Base-by-base conservation (phyloP, 768 basidiomycete species). In the Cytidiella melzeri region DNA sequence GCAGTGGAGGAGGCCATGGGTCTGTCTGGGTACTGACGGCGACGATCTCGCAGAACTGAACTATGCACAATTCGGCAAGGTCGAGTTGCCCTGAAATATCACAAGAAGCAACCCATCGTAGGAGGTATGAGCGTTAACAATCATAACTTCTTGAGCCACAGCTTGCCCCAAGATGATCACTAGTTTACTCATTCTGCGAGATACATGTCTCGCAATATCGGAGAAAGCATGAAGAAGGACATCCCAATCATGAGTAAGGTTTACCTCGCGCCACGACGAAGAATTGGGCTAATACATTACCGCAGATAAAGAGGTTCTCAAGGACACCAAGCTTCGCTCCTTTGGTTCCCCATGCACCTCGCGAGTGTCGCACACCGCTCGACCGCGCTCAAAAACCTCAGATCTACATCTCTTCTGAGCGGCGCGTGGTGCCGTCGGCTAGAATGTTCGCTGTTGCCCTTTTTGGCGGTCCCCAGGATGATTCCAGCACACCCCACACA, bases 181-280 rank as follows among this genome's bases (percentile, higher is more conserved):
- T 50, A 89, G 84, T 95, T 96, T 64, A 98, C 96, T 0, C 96
- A 99, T 69, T 92, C 95, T 0, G 92, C 94, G 4, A 73, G 92
- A 50, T 98, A 98, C 64, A 95, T 98, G 66, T 92, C 93, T 24
- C 82, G 93, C 45, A 95, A 98, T 66, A 73, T 97, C 2, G 95
- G 93, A 2, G 94, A 98, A 67, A 92, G 86, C 60, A 75, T 90
- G 75, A 86, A 87, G 69, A 87, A 96, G 67, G 96, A 99, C 63
- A 89, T 97, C 41, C 86, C 89, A 20, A 97, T 99, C 64, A 95
- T 98, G 92, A 98, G 94, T 94, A 66, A 53, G 85, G 73, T 19
- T 18, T 20, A n/a, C n/a, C n/a, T n/a, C n/a, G n/a, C n/a, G n/a
- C n/a, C n/a, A n/a, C n/a, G n/a, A n/a, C n/a, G n/a, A n/a, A n/a